Percentiles rank a stretch among this genome's conserved stretches.
These are phyloP conservation scores for Ulota crispa DNA, from an alignment of 225 moss, liverwort and hornwort genomes.

Conservation along the genomic window DNA sequence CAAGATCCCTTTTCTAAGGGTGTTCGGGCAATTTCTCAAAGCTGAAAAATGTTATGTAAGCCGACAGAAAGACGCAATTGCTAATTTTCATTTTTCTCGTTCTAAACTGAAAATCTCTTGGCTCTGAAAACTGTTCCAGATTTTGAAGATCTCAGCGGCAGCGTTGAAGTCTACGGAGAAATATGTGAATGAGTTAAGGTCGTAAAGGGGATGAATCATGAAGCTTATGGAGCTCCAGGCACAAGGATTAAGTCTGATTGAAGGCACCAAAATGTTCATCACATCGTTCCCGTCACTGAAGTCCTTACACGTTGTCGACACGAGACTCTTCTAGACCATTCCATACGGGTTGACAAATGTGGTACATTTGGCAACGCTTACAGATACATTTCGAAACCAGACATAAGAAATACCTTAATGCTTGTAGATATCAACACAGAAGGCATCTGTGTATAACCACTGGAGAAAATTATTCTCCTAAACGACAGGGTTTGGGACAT, in stretches of 20 bases:
- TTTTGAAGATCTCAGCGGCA: constrained; percentile 40
- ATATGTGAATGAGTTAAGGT: constrained; percentile 28
- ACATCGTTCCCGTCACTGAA: constrained; percentile 47
- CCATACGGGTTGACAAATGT: constrained; percentile 8
- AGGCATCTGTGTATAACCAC: neutral
- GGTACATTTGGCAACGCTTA: constrained; percentile 4
- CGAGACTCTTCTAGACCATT: constrained; percentile 9
- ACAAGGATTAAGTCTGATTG: constrained; percentile 3
- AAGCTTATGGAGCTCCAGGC: constrained; percentile 17
- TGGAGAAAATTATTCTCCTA: neutral
- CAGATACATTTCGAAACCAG: neutral
- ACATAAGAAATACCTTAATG: neutral
- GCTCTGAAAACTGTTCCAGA: constrained; percentile 25
- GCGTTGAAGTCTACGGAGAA: constrained; percentile 51
- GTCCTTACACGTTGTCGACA: constrained; percentile 1
- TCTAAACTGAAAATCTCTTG: neutral
- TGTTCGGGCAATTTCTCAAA: neutral
- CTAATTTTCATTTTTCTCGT: neutral
- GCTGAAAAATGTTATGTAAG: neutral
- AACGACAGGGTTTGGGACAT: neutral
- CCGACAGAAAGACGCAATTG: neutral
- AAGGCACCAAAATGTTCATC: constrained; percentile 40
- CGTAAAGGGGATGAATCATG: neutral
- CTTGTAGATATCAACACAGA: constrained; percentile 15
- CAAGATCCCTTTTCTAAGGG: neutral